Evolutionary conservation across 768 basidiomycete species (phyloP), one percentile per base, ranked within the genome.

Genomic region (Psilocybe tampanensis): DNA sequence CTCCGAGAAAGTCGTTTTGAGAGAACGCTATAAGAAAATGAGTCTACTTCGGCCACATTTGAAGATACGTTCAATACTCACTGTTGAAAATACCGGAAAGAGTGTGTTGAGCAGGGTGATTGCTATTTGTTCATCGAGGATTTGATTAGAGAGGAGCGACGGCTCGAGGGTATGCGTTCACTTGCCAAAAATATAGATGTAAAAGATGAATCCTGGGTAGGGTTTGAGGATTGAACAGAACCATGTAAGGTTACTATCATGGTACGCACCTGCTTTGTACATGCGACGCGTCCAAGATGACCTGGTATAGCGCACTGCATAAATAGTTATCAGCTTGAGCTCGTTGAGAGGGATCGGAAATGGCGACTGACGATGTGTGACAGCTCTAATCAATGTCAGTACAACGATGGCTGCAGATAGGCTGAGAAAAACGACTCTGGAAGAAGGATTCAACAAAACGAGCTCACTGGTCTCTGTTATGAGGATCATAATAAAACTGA

Each of bases 241-340:
- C 9, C 24, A 49, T 51, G 17, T 21, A 54, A 45, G 21, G 55
- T 29, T 29, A 9, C 4, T 29, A n/a, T 33, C n/a, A 26, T 45
- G 52, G 24, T 54, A 11, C 33, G 52, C 36, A 60, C 65, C 65
- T 43, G 58, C 55, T 33, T 53, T 50, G 48, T 66, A 64, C 3
- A 66, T 24, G 15, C 64, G 59, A 15, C 48, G 39, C 2, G 64
- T 56, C 65, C 65, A 66, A 18, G 58, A 47, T 47, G 58, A 59
- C 21, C 34, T 59, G n/a, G 58, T 55, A 23, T 44, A 50, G 43
- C 58, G 58, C 18, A 59, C 58, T 59, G 26, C 19, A 6, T n/a
- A n/a, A n/a, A n/a, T n/a, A n/a, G n/a, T n/a, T n/a, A n/a, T n/a
- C n/a, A n/a, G n/a, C n/a, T n/a, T n/a, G n/a, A n/a, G n/a, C n/a